A percentile compares a stretch with the other conserved stretches of the same genome.
Evolutionary conservation across 768 basidiomycete species (phyloP).

Genomic region (Galerina sulciceps): DNA sequence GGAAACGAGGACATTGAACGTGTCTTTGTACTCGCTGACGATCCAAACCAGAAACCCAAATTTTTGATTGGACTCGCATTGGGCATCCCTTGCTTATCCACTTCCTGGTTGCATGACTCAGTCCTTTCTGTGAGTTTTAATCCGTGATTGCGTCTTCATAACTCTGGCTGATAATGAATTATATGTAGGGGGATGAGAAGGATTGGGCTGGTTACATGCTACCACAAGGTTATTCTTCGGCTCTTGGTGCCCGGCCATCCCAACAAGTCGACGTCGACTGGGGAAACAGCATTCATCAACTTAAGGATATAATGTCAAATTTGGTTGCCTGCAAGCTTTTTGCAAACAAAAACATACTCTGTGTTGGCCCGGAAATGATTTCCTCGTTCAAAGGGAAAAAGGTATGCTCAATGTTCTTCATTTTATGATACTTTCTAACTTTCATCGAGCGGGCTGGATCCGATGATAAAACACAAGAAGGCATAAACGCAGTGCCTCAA

Average conservation of each 20-base stretch:
- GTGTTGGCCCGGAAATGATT: conserved; percentile 60
- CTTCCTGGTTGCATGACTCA: conserved; percentile 55
- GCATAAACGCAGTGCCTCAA: conserved; percentile 54
- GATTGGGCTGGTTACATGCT: conserved; percentile 70
- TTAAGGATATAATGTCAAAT: conserved; percentile 64
- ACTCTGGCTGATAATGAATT: not conserved
- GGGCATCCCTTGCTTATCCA: conserved; percentile 81
- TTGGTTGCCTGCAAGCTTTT: conserved; percentile 63
- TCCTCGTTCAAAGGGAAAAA: conserved; percentile 46
- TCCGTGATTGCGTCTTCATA: not conserved
- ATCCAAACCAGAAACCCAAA: conserved; percentile 73
- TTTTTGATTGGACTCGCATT: conserved; percentile 82
- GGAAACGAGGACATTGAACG: conserved; percentile 49
- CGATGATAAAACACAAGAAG: conserved; percentile 41
- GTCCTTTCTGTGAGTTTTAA: conserved; percentile 31
- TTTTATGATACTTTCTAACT: conserved; percentile 1
- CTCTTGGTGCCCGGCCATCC: conserved; percentile 36
- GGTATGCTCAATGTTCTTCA: conserved; percentile 23
- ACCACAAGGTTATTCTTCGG: conserved; percentile 58
- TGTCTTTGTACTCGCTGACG: conserved; percentile 72
- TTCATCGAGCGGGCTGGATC: conserved; percentile 22
- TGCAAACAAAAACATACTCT: conserved; percentile 56
- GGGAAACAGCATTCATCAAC: conserved; percentile 52
- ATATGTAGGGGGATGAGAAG: conserved; percentile 37
- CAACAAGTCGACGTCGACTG: conserved; percentile 55